A percentile compares a stretch with the other conserved stretches of the same genome.
phyloP scores from a whole-genome alignment of 192 early-diverging fungal genomes.

The Podila minutissima region DNA sequence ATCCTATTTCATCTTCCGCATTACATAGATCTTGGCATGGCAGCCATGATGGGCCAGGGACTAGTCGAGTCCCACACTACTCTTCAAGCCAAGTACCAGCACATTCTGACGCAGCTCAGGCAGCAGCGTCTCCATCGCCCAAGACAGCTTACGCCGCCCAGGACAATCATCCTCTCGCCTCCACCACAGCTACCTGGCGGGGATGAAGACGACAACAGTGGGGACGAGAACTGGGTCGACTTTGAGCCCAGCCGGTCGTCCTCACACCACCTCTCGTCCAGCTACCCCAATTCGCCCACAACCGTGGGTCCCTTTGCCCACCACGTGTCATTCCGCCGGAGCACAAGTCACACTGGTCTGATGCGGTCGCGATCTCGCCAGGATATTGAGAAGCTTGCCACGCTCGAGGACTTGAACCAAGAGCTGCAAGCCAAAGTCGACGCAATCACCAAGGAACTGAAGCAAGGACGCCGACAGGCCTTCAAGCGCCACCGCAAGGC shows the following conservation, averaged over 20 bases:
- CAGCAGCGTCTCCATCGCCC: constrained; percentile 36
- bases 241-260: constrained; percentile 23
- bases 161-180: constrained; percentile 32
- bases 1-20: background rate
- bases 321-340: constrained; percentile 22
- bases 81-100: constrained; percentile 32
- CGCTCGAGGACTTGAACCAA: constrained; percentile 29
- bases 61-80: constrained; percentile 22
- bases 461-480: constrained; percentile 39
- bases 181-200: constrained; percentile 14
- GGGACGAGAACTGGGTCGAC: constrained; percentile 48
- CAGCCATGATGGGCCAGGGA: constrained; percentile 35
- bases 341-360: background rate
- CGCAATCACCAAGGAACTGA: constrained; percentile 37
- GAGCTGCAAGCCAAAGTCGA: constrained; percentile 39
- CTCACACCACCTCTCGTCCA: background rate
- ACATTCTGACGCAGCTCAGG: constrained; percentile 25
- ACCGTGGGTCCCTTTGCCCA: constrained; percentile 4
- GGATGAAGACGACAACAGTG: constrained; percentile 17
- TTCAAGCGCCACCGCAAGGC: constrained; percentile 38
- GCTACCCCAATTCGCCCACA: constrained; percentile 8
- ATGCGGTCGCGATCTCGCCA: constrained; percentile 35
- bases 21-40: constrained; percentile 20
- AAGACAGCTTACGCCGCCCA: constrained; percentile 26
- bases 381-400: constrained; percentile 39